Base-by-base conservation (phyloP, 1,139 yeast species). In the Hemisphaericaspora lyxosophila region DNA sequence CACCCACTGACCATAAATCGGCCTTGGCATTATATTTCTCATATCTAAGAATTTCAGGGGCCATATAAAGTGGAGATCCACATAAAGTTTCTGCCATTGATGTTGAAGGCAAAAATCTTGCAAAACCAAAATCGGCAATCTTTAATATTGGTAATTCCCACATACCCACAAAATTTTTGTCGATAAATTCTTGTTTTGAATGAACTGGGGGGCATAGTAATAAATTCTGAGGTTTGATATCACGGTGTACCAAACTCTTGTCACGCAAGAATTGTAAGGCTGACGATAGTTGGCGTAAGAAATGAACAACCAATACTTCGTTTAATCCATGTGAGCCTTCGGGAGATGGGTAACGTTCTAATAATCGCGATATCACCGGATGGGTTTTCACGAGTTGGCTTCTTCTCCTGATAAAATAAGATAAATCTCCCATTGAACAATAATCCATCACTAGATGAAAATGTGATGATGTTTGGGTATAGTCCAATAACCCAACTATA, bases 11-110 rank as follows among this genome's bases (percentile, higher is more conserved):
- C 98, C 98, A 92, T 46, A 92, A 67, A 59, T 92, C 98, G 0
- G 97, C 97, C 58, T 89, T 90, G 4, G 97, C 98, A 53, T 90
- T 89, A 63, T 92, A 92, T 61, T 89, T 92, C 58, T 94, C 97
- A 57, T 88, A 89, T 46, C 95, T 74, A 51, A 92, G 71, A 35
- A 92, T 94, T 61, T 92, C 98, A 0, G 98, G 98, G 0, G 98
- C 98, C 98, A 92, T 92, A 60, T 94, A 92, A 33, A 92, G 67
- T 1, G 98, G 98, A 8, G 96, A 87, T 1, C 98, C 98, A 70
- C 98, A 92, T 47, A 92, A 69, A 3, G 98, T 92, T 60, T 92
- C 98, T 1, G 98, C 97, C 77, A 94, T 73, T 2, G 96, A 83
- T 1, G 96, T 85, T 33, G 86, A 82, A 7, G 97, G 97, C 48